phyloP scores from a whole-genome alignment of 202 grass and related monocot genomes.

The Alloteropsis angusta region DNA sequence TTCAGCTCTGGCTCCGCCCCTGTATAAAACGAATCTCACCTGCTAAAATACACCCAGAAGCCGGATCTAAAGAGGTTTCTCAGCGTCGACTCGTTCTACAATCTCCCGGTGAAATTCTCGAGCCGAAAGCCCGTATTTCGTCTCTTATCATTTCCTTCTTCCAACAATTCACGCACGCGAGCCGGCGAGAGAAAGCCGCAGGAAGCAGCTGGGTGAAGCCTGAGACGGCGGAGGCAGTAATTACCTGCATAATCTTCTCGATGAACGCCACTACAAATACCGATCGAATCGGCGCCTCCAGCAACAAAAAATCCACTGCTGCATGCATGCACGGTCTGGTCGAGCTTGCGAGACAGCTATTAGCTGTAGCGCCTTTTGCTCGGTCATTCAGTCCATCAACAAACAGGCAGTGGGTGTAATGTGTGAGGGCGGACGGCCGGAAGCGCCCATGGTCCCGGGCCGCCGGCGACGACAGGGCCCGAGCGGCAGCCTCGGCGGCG shows the following conservation, averaged over 20 bases:
- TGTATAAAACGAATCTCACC: background rate
- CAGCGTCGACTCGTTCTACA: background rate
- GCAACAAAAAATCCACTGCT: background rate
- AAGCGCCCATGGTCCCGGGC: background rate
- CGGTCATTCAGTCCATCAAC: background rate
- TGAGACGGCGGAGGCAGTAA: background rate
- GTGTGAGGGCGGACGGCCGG: background rate
- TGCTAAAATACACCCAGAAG: too few relatives aligned
- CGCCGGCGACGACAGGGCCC: background rate
- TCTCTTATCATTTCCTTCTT: too few relatives aligned
- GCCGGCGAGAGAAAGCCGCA: background rate
- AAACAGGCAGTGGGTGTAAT: background rate
- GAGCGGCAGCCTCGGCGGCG: background rate
- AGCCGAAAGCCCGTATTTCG: too few relatives aligned
- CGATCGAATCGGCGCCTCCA: too few relatives aligned
- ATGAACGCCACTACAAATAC: background rate
- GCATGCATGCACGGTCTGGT: background rate
- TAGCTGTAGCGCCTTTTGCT: background rate
- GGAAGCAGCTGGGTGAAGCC: background rate
- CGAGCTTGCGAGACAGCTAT: background rate
- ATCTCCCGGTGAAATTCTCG: too few relatives aligned
- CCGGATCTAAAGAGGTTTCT: too few relatives aligned
- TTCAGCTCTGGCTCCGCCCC: too few relatives aligned
- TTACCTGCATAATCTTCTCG: background rate
- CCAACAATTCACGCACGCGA: background rate